These are phyloP conservation scores for Ulvella scutata DNA, from an alignment of 139 green algal species.

Conservation along the genomic window DNA sequence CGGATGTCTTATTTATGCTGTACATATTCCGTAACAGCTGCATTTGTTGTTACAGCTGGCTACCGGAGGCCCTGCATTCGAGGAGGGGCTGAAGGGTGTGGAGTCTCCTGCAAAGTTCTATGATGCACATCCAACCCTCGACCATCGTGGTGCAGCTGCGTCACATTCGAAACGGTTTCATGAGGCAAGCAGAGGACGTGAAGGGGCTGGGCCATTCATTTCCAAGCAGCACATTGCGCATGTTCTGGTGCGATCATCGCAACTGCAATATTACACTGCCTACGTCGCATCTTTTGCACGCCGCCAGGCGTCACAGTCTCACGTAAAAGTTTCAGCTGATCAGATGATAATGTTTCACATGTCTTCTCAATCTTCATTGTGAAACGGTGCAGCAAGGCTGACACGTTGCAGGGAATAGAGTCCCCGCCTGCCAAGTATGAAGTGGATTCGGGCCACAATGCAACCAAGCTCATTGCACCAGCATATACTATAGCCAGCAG, in stretches of 20 bases:
- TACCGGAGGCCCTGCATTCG: neutral
- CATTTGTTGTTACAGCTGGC: neutral
- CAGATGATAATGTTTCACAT: too few species aligned
- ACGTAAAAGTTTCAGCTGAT: too few species aligned
- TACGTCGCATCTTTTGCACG: too few species aligned
- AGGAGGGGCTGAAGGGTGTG: neutral
- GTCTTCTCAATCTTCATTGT: too few species aligned
- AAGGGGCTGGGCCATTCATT: neutral
- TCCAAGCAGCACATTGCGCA: neutral
- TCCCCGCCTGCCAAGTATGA: neutral
- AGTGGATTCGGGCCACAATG: neutral
- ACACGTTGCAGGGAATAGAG: neutral
- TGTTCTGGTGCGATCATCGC: neutral
- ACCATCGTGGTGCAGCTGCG: neutral
- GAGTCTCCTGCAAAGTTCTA: neutral
- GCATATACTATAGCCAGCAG: neutral
- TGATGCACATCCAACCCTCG: neutral
- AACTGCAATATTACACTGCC: too few species aligned
- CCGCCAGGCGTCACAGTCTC: too few species aligned
- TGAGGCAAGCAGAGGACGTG: neutral
- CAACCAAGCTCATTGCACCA: neutral
- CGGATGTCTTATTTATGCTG: too few species aligned
- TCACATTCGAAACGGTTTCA: neutral
- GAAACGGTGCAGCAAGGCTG: too few species aligned
- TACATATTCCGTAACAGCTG: too few species aligned